Evolutionary conservation across 768 basidiomycete genomes (phyloP), one percentile per base, ranked within the genome.

Genomic region (Tubosaeta sp.): DNA sequence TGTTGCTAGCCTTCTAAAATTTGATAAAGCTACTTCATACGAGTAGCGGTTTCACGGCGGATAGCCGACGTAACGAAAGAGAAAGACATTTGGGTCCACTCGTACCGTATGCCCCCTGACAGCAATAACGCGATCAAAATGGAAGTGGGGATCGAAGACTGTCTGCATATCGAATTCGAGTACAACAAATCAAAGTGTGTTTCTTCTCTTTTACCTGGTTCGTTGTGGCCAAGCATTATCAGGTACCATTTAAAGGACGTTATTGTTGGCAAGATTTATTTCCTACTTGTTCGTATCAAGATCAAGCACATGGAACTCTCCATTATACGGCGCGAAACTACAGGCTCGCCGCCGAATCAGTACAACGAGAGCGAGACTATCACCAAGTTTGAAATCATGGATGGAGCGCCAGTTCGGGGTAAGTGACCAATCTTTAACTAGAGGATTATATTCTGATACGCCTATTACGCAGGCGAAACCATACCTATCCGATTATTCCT

Each of bases 301-400:
- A 99, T 98, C 74, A 97, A 99, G 72, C 94, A 98, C 62, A 98
- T 98, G 95, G 95, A 99, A 67, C 77, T 97, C 26, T 97, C 94
- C 14, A 97, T 97, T 66, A 98, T 99, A 59, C 86, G 95, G 35
- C 82, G 95, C 19, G 97, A 98, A 71, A 99, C 97, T 19, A 98
- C 95, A 0, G 95, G 95, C 12, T 81, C 94, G 13, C 91, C 91
- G 3, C 97, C 97, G n/a, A 99, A 98, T 63, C 94, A 95, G 72
- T 98, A 99, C 70, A 99, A 97, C 67, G 95, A 99, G 70, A 92
- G 89, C 63, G 95, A 98, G 68, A 98, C 95, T 8, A 97, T 99
- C 63, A 98, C 97, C 9, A 98, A 98, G 72, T 98, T 97, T 65
- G 97, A 98, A 72, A 97, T 97, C 60, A 97, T 97, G 95, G 95